These are phyloP conservation scores for Datisca glomerata DNA, from an alignment of 306 rosid genomes.

Conservation along the genomic window DNA sequence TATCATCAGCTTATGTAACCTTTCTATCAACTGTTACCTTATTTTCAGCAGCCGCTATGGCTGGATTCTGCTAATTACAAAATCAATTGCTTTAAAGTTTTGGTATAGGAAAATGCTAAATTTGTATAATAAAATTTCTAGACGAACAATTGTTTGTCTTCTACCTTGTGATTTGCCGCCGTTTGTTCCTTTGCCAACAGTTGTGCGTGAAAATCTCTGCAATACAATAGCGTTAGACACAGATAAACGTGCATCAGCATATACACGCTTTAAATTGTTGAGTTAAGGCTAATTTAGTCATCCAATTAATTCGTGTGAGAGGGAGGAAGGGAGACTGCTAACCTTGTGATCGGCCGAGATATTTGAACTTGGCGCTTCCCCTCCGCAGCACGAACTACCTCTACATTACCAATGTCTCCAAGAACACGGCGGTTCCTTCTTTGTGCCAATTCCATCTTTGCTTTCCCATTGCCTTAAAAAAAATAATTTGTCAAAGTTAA, in stretches of 20 bases:
- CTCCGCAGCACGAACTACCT: constrained; percentile 22
- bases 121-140: not conserved
- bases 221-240: no score
- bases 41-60: no score
- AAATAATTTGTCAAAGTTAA: no score
- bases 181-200: not conserved
- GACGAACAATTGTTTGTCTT: not conserved
- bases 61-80: not conserved
- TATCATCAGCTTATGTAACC: not conserved
- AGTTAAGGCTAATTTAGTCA: not conserved
- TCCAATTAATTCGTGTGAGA: not conserved
- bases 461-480: no score
- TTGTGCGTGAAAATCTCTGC: no score
- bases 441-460: constrained; percentile 35
- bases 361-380: constrained; percentile 21
- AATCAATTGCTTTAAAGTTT: not conserved
- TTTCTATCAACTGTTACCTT: not conserved
- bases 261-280: no score
- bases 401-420: constrained; percentile 68
- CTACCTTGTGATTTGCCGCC: not conserved
- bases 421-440: constrained; percentile 60
- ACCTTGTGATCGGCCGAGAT: constrained; percentile 50
- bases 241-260: no score
- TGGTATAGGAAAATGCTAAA: not conserved
- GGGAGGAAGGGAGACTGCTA: not conserved